Evolutionary conservation across 1,284 basidiomycete genomes (phyloP).

Genomic region (Ustilago trichophora): DNA sequence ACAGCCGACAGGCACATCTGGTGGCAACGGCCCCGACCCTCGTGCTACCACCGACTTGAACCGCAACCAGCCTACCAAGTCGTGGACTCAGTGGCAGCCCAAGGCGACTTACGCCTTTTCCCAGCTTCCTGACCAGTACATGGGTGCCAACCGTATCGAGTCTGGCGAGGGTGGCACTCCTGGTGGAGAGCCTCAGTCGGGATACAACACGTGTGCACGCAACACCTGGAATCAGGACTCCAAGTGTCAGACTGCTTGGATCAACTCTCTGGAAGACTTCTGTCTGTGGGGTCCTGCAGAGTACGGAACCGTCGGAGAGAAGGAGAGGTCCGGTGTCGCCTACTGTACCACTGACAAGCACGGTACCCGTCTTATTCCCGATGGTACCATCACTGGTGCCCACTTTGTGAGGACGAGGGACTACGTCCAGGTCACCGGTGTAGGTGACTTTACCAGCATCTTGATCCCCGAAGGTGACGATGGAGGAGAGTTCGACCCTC

Average conservation of each 20-base stretch:
- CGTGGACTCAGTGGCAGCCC: slow-evolving; percentile 57
- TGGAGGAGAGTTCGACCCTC: slow-evolving; percentile 63
- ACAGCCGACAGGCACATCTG: slow-evolving; percentile 7
- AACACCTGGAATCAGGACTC: slow-evolving; percentile 54
- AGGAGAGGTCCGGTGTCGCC: slow-evolving; percentile 57
- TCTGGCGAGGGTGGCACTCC: slow-evolving; percentile 33
- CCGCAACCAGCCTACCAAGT: slow-evolving; percentile 51
- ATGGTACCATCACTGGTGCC: slow-evolving; percentile 58
- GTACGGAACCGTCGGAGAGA: slow-evolving; percentile 51
- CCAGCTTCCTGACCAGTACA: slow-evolving; percentile 54
- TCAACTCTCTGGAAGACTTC: slow-evolving; percentile 62
- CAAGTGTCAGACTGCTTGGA: slow-evolving; percentile 59
- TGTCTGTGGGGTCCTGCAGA: slow-evolving; percentile 60
- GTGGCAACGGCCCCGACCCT: slow-evolving; percentile 36
- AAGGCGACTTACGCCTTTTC: slow-evolving; percentile 54
- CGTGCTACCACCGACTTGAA: slow-evolving; percentile 39
- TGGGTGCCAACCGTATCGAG: slow-evolving; percentile 49
- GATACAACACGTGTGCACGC: slow-evolving; percentile 53
- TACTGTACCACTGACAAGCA: slow-evolving; percentile 63
- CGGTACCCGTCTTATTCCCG: slow-evolving; percentile 63
- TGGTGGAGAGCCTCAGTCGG: slow-evolving; percentile 44
- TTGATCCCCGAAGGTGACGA: slow-evolving; percentile 46
- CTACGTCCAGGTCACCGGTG: slow-evolving; percentile 63
- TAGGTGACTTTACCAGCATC: slow-evolving; percentile 53
- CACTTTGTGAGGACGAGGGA: slow-evolving; percentile 61